These are phyloP conservation scores for Darksidea phi DNA, from an alignment of 495 filamentous ascomycete species.

Conservation along the genomic window DNA sequence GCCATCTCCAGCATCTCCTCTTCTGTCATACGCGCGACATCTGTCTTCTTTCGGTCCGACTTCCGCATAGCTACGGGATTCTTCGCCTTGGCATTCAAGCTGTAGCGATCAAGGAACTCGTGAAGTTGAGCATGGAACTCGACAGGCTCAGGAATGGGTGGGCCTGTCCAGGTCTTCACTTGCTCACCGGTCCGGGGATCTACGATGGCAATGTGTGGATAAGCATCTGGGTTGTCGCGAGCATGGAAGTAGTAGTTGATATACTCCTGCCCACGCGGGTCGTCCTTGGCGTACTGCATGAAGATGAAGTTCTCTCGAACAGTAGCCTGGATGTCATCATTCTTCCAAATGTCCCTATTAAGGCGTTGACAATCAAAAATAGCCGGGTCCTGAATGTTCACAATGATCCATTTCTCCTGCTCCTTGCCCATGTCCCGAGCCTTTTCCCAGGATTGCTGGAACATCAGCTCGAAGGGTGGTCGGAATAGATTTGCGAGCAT, in stretches of 20 bases:
- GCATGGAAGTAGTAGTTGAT: constrained; percentile 84
- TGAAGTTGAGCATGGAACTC: constrained; percentile 90
- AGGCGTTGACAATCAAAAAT: constrained; percentile 90
- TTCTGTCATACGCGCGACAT: constrained; percentile 86
- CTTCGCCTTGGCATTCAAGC: constrained; percentile 78
- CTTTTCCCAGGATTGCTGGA: constrained; percentile 67
- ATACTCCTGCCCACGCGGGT: constrained; percentile 71
- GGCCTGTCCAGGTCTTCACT: constrained; percentile 91
- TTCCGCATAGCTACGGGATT: constrained; percentile 88
- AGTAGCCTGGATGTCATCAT: constrained; percentile 69
- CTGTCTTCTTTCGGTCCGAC: constrained; percentile 65
- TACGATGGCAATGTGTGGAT: constrained; percentile 92
- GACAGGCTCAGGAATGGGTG: constrained; percentile 67
- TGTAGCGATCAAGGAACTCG: constrained; percentile 95
- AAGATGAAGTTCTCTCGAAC: constrained; percentile 93
- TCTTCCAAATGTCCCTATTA: constrained; percentile 95
- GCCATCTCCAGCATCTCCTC: constrained; percentile 96
- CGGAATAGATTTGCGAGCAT: constrained; percentile 86
- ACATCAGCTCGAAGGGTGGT: constrained; percentile 86
- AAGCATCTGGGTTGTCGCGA: constrained; percentile 70
- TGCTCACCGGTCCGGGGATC: constrained; percentile 96
- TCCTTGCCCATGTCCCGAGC: constrained; percentile 83
- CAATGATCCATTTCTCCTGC: constrained; percentile 85
- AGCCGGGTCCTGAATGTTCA: constrained; percentile 89
- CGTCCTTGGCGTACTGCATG: constrained; percentile 83